phyloP scores from a whole-genome alignment of 1,284 basidiomycete species.

The Omphalotus olearius region DNA sequence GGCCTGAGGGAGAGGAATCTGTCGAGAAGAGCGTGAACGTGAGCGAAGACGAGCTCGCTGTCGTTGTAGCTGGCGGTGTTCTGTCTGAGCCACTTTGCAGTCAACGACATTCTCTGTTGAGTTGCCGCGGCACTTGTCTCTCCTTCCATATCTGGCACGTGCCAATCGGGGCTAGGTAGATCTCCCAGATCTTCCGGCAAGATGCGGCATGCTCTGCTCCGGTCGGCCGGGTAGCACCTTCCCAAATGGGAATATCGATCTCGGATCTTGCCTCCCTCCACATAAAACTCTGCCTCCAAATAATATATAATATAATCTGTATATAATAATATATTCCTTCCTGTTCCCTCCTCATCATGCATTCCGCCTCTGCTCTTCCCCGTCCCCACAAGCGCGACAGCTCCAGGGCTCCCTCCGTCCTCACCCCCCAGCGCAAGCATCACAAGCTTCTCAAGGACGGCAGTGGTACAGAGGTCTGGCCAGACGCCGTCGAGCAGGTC shows the following conservation, averaged over 20 bases:
- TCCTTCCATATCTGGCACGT: no score
- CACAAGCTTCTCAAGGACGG: conserved; percentile 80
- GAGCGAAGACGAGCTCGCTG: conserved; percentile 48
- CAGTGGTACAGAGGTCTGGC: conserved; percentile 72
- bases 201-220: background rate
- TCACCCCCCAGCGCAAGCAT: conserved; percentile 77
- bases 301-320: background rate
- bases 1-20: conserved; percentile 69
- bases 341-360: conserved; percentile 19
- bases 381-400: conserved; percentile 23
- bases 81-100: conserved; percentile 70
- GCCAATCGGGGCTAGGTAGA: no score
- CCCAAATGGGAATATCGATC: conserved; percentile 21
- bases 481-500: conserved; percentile 64
- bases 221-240: conserved; percentile 26
- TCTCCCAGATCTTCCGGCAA: no score
- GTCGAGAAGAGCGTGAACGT: conserved; percentile 65
- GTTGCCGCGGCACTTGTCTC: conserved; percentile 12
- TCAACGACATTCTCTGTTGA: conserved; percentile 26
- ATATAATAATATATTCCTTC: conserved; percentile 12
- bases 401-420: conserved; percentile 30
- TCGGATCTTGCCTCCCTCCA: conserved; percentile 31
- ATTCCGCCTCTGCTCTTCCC: no score
- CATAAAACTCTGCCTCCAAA: background rate
- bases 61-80: conserved; percentile 63